A percentile compares a stretch with the other conserved stretches of the same genome.
These are phyloP conservation scores for Manihot esculenta DNA, from an alignment of 441 rosid species.

Conservation along the genomic window DNA sequence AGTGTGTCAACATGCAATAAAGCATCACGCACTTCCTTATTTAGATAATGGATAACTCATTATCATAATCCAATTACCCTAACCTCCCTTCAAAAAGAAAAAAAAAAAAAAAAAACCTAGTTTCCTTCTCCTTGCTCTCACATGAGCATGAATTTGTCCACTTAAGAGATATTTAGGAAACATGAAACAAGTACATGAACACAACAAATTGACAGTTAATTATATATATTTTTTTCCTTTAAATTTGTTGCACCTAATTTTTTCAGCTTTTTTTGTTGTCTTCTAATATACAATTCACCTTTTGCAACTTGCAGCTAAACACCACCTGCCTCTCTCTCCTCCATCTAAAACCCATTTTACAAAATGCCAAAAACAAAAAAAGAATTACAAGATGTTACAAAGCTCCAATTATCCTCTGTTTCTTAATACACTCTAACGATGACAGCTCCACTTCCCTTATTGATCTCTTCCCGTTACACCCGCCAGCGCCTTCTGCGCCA, in stretches of 20 bases:
- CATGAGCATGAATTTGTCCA: conserved; percentile 9
- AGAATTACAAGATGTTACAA: conserved; percentile 40
- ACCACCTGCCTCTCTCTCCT: neutral
- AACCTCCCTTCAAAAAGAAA: no score
- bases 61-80: neutral
- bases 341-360: conserved; percentile 13
- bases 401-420: conserved; percentile 63
- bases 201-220: conserved; percentile 7
- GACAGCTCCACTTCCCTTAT: conserved; percentile 52
- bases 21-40: neutral
- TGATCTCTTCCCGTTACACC: conserved; percentile 59
- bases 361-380: conserved; percentile 15
- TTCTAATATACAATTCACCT: conserved; percentile 46
- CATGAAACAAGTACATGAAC: neutral
- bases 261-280: conserved; percentile 32
- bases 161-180: neutral
- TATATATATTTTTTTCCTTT: neutral
- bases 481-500: neutral
- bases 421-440: conserved; percentile 56
- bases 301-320: conserved; percentile 39
- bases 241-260: conserved; percentile 34
- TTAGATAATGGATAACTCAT: conserved; percentile 6
- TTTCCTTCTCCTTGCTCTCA: neutral
- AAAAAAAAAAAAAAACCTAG: no score
- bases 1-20: neutral